phyloP scores from a whole-genome alignment of 2,329 filamentous ascomycete species.

The Tolypocladium tundrense region DNA sequence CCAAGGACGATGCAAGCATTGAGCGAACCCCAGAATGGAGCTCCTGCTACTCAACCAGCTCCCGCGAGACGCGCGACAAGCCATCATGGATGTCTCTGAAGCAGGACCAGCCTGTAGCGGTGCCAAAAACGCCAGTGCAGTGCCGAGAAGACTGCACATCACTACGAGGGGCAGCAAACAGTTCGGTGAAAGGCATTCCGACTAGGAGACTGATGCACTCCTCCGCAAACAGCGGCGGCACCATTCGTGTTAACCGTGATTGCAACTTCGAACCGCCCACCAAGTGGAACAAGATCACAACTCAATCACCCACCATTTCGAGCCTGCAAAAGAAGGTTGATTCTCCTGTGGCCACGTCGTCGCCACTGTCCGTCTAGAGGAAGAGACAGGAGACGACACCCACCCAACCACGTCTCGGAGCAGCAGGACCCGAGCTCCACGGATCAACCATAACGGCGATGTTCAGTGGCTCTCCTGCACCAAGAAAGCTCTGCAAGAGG shows the following conservation, averaged over 20 bases:
- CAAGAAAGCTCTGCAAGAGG: background rate
- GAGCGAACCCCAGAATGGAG: background rate
- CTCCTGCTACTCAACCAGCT: background rate
- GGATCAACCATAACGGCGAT: background rate
- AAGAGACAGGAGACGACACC: background rate
- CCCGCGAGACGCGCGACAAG: background rate
- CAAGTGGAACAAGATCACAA: background rate
- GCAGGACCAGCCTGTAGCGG: background rate
- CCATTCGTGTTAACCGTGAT: background rate
- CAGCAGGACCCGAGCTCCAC: background rate
- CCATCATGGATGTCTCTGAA: background rate
- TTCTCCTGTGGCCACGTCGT: slow-evolving; percentile 2
- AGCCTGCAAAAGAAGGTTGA: slow-evolving; percentile 13
- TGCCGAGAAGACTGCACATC: background rate
- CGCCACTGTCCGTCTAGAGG: slow-evolving; percentile 5
- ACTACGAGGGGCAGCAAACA: background rate
- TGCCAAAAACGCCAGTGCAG: background rate
- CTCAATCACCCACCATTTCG: slow-evolving; percentile 6
- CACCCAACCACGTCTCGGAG: too few species aligned
- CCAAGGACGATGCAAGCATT: background rate
- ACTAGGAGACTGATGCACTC: background rate
- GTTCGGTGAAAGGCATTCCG: background rate
- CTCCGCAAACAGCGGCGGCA: background rate
- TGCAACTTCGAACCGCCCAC: background rate
- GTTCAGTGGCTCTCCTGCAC: background rate